Percentiles rank a stretch among this genome's conserved stretches.
phyloP scores from a whole-genome alignment of 2,329 filamentous ascomycete genomes.

The Epicoccum nigrum region DNA sequence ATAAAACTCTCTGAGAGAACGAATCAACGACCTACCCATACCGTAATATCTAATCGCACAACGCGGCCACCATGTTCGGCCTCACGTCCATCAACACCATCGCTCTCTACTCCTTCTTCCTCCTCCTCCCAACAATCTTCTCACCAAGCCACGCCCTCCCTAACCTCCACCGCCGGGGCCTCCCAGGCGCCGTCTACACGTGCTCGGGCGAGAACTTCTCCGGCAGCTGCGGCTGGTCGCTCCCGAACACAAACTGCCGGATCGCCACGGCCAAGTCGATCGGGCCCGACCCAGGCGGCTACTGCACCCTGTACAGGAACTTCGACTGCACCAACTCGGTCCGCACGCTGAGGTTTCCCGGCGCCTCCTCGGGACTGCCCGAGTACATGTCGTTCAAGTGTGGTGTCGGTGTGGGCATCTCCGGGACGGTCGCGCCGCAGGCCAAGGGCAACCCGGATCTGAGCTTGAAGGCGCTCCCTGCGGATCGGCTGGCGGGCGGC shows the following conservation, averaged over 20 bases:
- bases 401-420: conserved; percentile 14
- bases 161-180: conserved; percentile 36
- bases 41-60: conserved; percentile 11
- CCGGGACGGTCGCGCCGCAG: conserved; percentile 12
- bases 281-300: conserved; percentile 40
- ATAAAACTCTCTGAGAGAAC: background rate
- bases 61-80: conserved; percentile 4
- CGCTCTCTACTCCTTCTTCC: conserved; percentile 8
- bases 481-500: conserved; percentile 29
- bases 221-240: conserved; percentile 38
- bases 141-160: conserved; percentile 18
- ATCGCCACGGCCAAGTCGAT: conserved; percentile 36
- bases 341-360: conserved; percentile 33
- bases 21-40: conserved; percentile 9
- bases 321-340: conserved; percentile 32
- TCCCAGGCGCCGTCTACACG: conserved; percentile 44
- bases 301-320: conserved; percentile 34
- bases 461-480: conserved; percentile 9
- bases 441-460: background rate
- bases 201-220: conserved; percentile 37
- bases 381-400: conserved; percentile 36
- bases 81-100: conserved; percentile 8
- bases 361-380: conserved; percentile 25
- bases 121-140: conserved; percentile 19
- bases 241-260: conserved; percentile 30